Base-by-base conservation (phyloP, 495 filamentous ascomycete species). In the Penicillium tannophilum region DNA sequence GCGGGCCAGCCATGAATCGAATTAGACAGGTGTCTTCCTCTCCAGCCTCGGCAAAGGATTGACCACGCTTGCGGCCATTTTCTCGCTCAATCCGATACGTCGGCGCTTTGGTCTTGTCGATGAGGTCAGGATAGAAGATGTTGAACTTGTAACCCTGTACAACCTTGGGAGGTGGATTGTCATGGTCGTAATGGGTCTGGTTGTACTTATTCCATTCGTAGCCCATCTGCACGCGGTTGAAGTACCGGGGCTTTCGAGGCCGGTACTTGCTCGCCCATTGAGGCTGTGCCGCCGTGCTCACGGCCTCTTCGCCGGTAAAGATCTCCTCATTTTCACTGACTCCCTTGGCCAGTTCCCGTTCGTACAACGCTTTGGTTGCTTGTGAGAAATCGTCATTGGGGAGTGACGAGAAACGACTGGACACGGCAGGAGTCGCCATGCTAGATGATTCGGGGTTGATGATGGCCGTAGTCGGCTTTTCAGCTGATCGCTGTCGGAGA, bases 131-230 rank as follows among this genome's bases (percentile, higher is more conserved):
- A 62, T 99, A 99, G 75, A 99, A 98, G 45, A 99, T 95, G 73
- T 98, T 99, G 81, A 99, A 99, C 63, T 96, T 96, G 76, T 98
- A 99, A 33, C 94, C 94, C 73, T 98, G 94, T 46, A 98, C 94
- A 20, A 98, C 94, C 73, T 97, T 96, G 14, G 94, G 94, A 3
- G 94, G 94, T 7, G 94, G 94, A 64, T 99, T 97, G 66, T 98
- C 95, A 72, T 97, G 93, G 68, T 98, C 95, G 76, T 99, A 99
- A 77, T 99, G 94, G 2, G 94, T 99, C 74, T 99, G 94, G 66
- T 99, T 99, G 80, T 99, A 99, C 70, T 99, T 99, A 72, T 99
- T 99, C 94, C 94, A 99, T 70, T 99, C 94, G 73, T 97, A 99
- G 42, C 94, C 94, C 91, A 97, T 98, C 74, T 97, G 92, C 42